Conservation (phyloP, 164 flowering plant species). For the Berberis vulgaris region DNA sequence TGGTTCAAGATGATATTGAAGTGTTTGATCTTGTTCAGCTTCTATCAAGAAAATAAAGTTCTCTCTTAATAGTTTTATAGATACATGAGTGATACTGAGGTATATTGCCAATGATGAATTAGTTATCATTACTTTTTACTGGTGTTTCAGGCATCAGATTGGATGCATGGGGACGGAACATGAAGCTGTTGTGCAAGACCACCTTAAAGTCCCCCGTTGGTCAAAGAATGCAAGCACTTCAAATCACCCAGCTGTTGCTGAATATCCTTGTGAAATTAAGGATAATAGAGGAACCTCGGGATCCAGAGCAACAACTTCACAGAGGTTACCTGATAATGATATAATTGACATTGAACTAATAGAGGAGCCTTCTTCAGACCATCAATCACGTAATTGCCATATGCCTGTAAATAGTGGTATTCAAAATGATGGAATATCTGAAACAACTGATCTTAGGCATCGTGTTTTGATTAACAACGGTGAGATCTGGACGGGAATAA, state of each 20-base stretch:
- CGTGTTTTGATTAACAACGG: slow-evolving; percentile 21
- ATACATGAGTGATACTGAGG: not conserved
- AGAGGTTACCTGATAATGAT: slow-evolving; percentile 3
- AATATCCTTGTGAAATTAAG: slow-evolving; percentile 4
- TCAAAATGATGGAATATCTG: slow-evolving; percentile 11
- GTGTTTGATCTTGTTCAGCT: too few relatives aligned
- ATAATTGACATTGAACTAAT: slow-evolving; percentile 7
- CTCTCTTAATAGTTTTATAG: not conserved
- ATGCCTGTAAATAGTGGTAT: slow-evolving; percentile 2
- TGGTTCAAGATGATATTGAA: too few relatives aligned
- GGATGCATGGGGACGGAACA: slow-evolving; percentile 24
- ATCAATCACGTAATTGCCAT: slow-evolving; percentile 5
- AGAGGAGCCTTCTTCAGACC: slow-evolving; percentile 7
- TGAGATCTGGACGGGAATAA: slow-evolving; percentile 14
- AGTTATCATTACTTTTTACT: not conserved
- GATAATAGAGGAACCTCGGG: slow-evolving; percentile 6
- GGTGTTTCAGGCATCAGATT: not conserved
- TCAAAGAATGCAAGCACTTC: slow-evolving; percentile 14
- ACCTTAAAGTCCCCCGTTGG: slow-evolving; percentile 13
- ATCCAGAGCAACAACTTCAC: slow-evolving; percentile 5
- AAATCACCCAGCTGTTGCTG: slow-evolving; percentile 12
- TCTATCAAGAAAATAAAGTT: too few relatives aligned
- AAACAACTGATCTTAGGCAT: slow-evolving; percentile 12
- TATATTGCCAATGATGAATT: not conserved
- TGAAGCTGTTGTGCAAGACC: slow-evolving; percentile 15